A percentile compares a stretch with the other conserved stretches of the same genome.
phyloP scores from a whole-genome alignment of 2,329 filamentous ascomycete species.

The Verticillium nubilum region DNA sequence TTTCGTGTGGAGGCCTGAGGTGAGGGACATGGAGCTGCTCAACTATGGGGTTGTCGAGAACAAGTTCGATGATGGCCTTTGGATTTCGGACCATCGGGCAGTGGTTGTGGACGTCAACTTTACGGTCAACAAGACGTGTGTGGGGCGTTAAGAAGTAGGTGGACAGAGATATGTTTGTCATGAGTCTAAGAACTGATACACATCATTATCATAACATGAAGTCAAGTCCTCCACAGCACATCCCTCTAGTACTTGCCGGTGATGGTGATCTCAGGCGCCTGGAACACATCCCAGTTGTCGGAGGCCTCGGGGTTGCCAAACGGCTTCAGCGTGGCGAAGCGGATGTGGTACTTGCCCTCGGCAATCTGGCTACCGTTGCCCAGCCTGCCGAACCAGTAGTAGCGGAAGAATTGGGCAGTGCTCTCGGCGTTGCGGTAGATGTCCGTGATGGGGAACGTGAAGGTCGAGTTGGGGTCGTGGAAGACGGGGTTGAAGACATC shows the following conservation, averaged over 20 bases:
- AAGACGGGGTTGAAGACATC: slow-evolving; percentile 13
- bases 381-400: slow-evolving; percentile 38
- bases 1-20: slow-evolving; percentile 20
- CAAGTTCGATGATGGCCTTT: slow-evolving; percentile 19
- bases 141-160: background rate
- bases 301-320: slow-evolving; percentile 34
- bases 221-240: background rate
- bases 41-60: slow-evolving; percentile 20
- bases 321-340: slow-evolving; percentile 33
- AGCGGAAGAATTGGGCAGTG: slow-evolving; percentile 7
- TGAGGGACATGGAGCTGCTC: slow-evolving; percentile 13
- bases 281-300: slow-evolving; percentile 36
- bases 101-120: slow-evolving; percentile 22
- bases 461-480: slow-evolving; percentile 18
- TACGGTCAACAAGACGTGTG: background rate
- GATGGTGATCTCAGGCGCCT: slow-evolving; percentile 26
- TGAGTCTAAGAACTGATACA: background rate
- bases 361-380: slow-evolving; percentile 35
- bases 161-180: background rate
- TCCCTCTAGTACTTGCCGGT: slow-evolving; percentile 7
- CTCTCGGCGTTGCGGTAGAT: slow-evolving; percentile 12
- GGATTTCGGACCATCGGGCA: slow-evolving; percentile 25
- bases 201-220: background rate
- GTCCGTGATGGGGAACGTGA: slow-evolving; percentile 18
- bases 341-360: slow-evolving; percentile 33